These are phyloP conservation scores for Globisporangium spiculum DNA, from an alignment of 352 stramenopile genomes.

Conservation along the genomic window DNA sequence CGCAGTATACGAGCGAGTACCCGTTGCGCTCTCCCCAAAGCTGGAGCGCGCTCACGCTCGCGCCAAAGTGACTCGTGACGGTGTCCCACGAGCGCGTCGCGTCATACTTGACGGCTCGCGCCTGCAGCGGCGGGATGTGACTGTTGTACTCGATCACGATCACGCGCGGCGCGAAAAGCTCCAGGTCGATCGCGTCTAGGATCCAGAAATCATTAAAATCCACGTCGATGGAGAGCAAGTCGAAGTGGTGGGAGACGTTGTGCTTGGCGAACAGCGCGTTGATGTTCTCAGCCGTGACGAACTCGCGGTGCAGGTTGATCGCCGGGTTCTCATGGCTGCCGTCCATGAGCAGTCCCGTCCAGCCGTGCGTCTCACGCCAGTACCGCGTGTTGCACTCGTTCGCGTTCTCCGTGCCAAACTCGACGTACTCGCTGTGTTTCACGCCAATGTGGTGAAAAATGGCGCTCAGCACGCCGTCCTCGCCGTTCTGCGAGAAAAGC, in stretches of 20 bases:
- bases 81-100: slow-evolving; percentile 42
- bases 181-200: slow-evolving; percentile 45
- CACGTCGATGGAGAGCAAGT: slow-evolving; percentile 69
- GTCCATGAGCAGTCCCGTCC: slow-evolving; percentile 64
- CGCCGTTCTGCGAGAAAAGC: slow-evolving; percentile 62
- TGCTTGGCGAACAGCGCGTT: slow-evolving; percentile 52
- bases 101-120: slow-evolving; percentile 46
- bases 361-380: slow-evolving; percentile 41
- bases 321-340: slow-evolving; percentile 33
- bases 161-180: slow-evolving; percentile 43
- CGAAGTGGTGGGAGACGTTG: slow-evolving; percentile 40
- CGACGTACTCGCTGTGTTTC: slow-evolving; percentile 41
- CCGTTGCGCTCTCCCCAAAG: slow-evolving; percentile 33
- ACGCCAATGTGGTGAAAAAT: slow-evolving; percentile 57
- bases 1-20: slow-evolving; percentile 78
- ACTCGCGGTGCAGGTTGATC: slow-evolving; percentile 58
- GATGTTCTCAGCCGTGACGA: slow-evolving; percentile 62
- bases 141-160: slow-evolving; percentile 65
- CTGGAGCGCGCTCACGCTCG: slow-evolving; percentile 46
- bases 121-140: slow-evolving; percentile 45
- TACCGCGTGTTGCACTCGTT: slow-evolving; percentile 63
- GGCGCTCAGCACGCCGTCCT: slow-evolving; percentile 57
- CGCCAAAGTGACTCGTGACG: slow-evolving; percentile 56
- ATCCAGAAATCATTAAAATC: slow-evolving; percentile 82
- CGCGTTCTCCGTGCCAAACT: slow-evolving; percentile 62